Conservation (phyloP, 179 eudicot species). For the Sideroxylon spinosum region DNA sequence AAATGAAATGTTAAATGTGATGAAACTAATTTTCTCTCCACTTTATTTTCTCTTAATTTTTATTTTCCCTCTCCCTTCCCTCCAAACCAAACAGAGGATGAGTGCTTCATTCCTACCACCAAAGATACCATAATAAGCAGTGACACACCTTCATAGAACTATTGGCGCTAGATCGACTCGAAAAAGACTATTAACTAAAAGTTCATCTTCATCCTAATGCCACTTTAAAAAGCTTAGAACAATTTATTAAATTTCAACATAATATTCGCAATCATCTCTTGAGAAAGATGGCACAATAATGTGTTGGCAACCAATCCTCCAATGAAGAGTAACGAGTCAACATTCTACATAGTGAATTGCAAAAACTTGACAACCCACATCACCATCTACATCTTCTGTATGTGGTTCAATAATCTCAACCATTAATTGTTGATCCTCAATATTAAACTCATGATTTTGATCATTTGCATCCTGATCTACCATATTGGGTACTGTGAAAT, state of each 20-base stretch:
- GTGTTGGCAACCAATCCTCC: background rate
- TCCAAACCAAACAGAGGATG: too few relatives aligned
- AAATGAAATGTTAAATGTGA: too few relatives aligned
- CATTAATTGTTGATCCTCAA: background rate
- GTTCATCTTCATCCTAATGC: background rate
- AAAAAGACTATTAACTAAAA: background rate
- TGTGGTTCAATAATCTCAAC: background rate
- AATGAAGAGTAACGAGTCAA: too few relatives aligned
- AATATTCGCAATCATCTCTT: background rate
- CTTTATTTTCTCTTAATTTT: too few relatives aligned
- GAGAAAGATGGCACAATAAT: background rate
- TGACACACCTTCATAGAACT: background rate
- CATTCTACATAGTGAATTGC: background rate
- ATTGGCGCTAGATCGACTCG: background rate
- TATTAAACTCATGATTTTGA: background rate
- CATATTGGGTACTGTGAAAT: background rate
- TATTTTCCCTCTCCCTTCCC: too few relatives aligned
- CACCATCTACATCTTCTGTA: background rate
- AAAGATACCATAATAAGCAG: background rate
- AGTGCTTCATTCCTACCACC: background rate
- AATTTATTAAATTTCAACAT: slow-evolving; percentile 3
- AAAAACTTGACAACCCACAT: background rate
- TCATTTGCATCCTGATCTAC: background rate
- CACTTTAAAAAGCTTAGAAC: background rate
- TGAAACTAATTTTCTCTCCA: too few relatives aligned